A percentile compares a stretch with the other conserved stretches of the same genome.
Evolutionary conservation across 78 protist genomes (phyloP).

Genomic region (Cavenderia fasciculata): DNA sequence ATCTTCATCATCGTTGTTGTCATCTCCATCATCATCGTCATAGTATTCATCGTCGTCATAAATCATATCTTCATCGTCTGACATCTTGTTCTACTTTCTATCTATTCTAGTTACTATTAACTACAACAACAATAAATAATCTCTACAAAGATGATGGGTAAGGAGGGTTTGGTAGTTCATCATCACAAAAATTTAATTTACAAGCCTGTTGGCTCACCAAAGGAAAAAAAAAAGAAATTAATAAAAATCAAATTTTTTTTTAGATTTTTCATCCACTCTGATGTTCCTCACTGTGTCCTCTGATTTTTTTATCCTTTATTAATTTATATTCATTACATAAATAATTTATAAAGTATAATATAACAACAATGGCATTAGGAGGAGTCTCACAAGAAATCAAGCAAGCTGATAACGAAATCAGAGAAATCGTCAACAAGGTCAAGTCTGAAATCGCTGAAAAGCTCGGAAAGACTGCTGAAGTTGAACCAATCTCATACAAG

Average conservation of each 20-base stretch:
- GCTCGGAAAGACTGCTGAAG: neutral
- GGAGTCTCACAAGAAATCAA: neutral
- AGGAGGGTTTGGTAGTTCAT: no score
- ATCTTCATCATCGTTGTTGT: slow-evolving; percentile 54
- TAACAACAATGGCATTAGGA: neutral
- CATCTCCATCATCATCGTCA: slow-evolving; percentile 74
- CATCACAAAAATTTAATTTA: no score
- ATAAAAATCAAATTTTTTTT: no score
- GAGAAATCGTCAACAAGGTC: neutral
- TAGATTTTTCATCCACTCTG: no score
- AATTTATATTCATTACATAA: no score
- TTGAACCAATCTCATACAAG: slow-evolving; percentile 5
- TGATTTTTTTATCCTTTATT: no score
- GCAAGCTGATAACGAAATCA: neutral
- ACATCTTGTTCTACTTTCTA: slow-evolving; percentile 44
- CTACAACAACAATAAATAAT: no score
- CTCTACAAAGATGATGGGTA: no score
- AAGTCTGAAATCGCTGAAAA: neutral
- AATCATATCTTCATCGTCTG: slow-evolving; percentile 84
- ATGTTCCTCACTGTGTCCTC: no score
- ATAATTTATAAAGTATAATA: no score
- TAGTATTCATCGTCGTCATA: slow-evolving; percentile 75
- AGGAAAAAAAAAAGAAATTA: no score
- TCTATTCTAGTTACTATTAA: neutral
- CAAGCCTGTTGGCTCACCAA: no score